Base-by-base conservation (phyloP, 306 rosid species). In the Sophora flavescens region DNA sequence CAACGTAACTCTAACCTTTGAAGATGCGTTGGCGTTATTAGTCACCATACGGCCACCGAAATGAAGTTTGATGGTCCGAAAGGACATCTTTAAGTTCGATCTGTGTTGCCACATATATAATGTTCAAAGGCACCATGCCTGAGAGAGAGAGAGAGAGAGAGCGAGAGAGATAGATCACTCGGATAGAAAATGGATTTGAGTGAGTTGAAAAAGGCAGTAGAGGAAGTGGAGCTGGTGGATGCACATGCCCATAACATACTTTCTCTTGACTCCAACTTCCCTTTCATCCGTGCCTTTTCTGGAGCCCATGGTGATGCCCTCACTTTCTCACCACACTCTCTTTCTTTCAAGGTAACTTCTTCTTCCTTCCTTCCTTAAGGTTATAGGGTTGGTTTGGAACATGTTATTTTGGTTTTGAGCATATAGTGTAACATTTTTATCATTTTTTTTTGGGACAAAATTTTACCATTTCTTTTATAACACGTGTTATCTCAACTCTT, bases 211-310 rank as follows among this genome's bases (percentile, higher is more conserved):
- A 79, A 64, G 56, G 89, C 88, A 3, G 83, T 94, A 28, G 95
- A 87, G 6, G 90, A 86, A 28, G 84, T 82, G 16, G 93, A 89
- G 84, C 78, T 90, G 18, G 91, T 94, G 5, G 98, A 94, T 56
- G 96, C 80, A 33, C 98, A 94, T 58, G 97, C 97, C 4, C 98
- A 94, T 88, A 94, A 87, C 80, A 68, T 94, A 64, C 95, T 92
- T 59, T 70, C 89, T 5, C 11, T 84, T 17, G 84, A 92, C 18
- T 94, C 98, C 15, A 63, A 59, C 74, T 75, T 87, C 1, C 68
- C 93, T 41, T 94, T 94, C 74, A 86, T 90, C 79, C 74, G 51
- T 30, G 75, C 86, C 81, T 94, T 94, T 84, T 84, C 96, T 32
- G 90, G 81, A 84, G 97, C 97, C n/a, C 22, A 70, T 10, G 95